phyloP scores from a whole-genome alignment of 2,329 filamentous ascomycete species.

The Colletotrichum costaricense region DNA sequence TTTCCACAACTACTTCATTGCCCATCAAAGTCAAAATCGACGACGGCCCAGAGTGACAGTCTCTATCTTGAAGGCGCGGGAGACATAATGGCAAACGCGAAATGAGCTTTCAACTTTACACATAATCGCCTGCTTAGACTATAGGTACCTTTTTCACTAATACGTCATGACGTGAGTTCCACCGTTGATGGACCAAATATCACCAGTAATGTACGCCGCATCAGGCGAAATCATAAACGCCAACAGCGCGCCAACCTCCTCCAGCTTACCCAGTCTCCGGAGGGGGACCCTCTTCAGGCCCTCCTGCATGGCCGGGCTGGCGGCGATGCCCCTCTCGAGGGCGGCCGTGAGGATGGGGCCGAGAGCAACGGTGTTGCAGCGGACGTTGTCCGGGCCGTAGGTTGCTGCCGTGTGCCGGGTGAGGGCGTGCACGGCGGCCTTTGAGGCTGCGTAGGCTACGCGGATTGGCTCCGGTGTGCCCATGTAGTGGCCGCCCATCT shows the following conservation, averaged over 20 bases:
- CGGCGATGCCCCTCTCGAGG: conserved; percentile 3
- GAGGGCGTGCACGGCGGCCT: conserved; percentile 18
- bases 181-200: conserved; percentile 21
- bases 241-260: conserved; percentile 18
- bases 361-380: conserved; percentile 10
- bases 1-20: not conserved
- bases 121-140: too few relatives aligned
- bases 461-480: conserved; percentile 9
- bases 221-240: conserved; percentile 23
- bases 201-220: conserved; percentile 12
- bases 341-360: conserved; percentile 10
- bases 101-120: too few relatives aligned
- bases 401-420: conserved; percentile 18
- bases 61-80: too few relatives aligned
- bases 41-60: not conserved
- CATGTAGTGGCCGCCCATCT: conserved; percentile 21
- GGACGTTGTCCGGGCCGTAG: conserved; percentile 8
- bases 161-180: conserved; percentile 16
- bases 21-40: not conserved
- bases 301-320: conserved; percentile 16
- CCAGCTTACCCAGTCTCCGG: not conserved
- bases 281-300: not conserved
- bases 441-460: conserved; percentile 11
- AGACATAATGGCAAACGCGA: fast-evolving
- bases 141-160: not conserved